Percentiles rank a stretch among this genome's conserved stretches.
Conservation (phyloP, 768 basidiomycete genomes). For the Russula griseocarnosa region DNA sequence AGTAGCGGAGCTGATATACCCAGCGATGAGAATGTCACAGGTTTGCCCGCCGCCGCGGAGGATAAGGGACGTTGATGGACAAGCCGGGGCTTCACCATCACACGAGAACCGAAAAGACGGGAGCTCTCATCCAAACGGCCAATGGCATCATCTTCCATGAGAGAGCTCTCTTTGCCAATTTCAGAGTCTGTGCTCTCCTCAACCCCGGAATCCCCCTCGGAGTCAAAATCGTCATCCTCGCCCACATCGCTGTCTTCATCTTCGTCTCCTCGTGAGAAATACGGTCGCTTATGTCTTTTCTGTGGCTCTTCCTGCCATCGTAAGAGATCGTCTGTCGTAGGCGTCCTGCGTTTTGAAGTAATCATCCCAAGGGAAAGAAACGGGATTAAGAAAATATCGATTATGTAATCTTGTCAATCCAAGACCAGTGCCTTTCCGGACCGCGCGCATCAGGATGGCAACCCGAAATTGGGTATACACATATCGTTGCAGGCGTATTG, state of each 20-base stretch:
- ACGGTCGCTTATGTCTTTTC: slow-evolving; percentile 25
- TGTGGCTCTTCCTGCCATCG: slow-evolving; percentile 36
- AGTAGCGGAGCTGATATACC: slow-evolving; percentile 60
- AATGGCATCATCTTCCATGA: background rate
- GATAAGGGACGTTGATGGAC: slow-evolving; percentile 19
- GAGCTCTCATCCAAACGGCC: background rate
- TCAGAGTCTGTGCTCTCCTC: slow-evolving; percentile 18
- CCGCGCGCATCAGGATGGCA: no score
- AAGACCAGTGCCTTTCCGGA: background rate
- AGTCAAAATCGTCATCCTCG: slow-evolving; percentile 5
- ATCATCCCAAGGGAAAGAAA: slow-evolving; percentile 30
- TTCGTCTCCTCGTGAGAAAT: slow-evolving; percentile 29
- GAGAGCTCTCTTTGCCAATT: background rate
- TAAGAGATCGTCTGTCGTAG: slow-evolving; percentile 38
- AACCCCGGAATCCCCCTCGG: background rate
- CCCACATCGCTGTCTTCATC: slow-evolving; percentile 23
- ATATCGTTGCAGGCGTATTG: no score
- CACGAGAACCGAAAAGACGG: slow-evolving; percentile 28
- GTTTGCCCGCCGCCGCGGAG: slow-evolving; percentile 18
- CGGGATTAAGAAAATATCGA: background rate
- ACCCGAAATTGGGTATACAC: no score
- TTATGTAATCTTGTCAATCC: background rate
- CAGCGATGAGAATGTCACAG: slow-evolving; percentile 49
- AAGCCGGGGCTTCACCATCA: slow-evolving; percentile 26
- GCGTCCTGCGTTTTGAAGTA: slow-evolving; percentile 32